A percentile compares a stretch with the other conserved stretches of the same genome.
These are phyloP conservation scores for Colletotrichum sansevieriae DNA, from an alignment of 2,329 filamentous ascomycete species.

Conservation along the genomic window DNA sequence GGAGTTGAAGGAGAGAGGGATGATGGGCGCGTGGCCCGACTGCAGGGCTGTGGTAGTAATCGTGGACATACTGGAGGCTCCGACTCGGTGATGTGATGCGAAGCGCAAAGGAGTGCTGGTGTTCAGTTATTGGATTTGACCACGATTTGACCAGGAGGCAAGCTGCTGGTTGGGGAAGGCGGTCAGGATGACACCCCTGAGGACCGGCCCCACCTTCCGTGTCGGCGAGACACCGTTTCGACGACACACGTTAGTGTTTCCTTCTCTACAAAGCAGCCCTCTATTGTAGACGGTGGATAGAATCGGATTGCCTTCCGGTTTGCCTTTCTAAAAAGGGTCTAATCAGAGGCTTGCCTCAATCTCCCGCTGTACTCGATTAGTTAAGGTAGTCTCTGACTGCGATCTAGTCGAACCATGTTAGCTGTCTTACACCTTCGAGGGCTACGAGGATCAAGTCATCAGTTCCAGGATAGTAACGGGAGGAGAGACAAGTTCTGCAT, in stretches of 20 bases:
- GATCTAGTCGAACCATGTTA: no score
- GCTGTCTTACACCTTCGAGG: no score
- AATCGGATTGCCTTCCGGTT: no score
- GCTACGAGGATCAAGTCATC: no score
- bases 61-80: conserved; percentile 76
- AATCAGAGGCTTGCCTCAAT: no score
- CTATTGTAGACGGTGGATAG: no score
- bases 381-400: no score
- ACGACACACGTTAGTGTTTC: neutral
- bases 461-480: no score
- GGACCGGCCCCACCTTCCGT: conserved; percentile 1
- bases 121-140: neutral
- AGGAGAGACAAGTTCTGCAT: no score
- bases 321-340: no score
- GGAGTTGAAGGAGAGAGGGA: conserved; percentile 86
- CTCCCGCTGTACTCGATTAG: no score
- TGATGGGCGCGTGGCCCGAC: conserved; percentile 81
- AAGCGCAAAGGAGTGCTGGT: neutral
- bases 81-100: neutral
- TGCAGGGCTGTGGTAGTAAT: conserved; percentile 82
- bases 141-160: conserved; percentile 1
- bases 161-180: conserved; percentile 1
- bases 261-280: neutral
- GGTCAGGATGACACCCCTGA: neutral
- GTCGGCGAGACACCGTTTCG: neutral